Evolutionary conservation across 768 basidiomycete species (phyloP), one percentile per base, ranked within the genome.

Genomic region (Russula olivacea): DNA sequence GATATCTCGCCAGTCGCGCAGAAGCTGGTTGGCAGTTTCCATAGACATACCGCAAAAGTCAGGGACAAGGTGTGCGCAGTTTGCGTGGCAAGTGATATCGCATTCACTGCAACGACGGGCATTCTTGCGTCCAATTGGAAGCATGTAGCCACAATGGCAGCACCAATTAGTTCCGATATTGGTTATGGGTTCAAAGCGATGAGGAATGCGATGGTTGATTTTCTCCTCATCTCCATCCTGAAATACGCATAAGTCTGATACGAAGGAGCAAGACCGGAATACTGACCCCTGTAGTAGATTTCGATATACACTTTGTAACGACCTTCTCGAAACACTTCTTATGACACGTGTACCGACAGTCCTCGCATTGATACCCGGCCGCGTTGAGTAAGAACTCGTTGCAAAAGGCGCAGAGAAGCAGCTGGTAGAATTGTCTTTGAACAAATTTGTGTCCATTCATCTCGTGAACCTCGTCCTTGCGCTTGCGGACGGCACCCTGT

Each of bases 31-130:
- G 53, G 97, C 96, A 41, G 92, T 96, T 75, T 98, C 96, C 96
- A 98, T 98, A 41, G 94, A 93, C 95, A 99, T 98, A 48, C 97
- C 97, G 71, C 97, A 99, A 76, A 99, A 98, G 75, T 99, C 96
- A 62, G 97, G 97, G 45, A 99, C 97, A 61, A 98, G 84, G 74
- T 99, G 97, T 1, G 94, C 91, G 76, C 97, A 99, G 67, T 93
- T 91, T 21, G 93, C 93, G 75, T 99, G 97, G 70, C 94, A 98
- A 51, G 96, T 98, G 68, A 98, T 87, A 70, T 89, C 86, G 76
- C 97, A 99, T 74, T 98, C 96, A 0, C 91, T 87, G 74, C 97
- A 99, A 75, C 89, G 90, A 60, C 93, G 86, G 23, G 96, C 89
- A 73, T 98, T 96, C 80, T 98, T 98, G 68, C 95, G 87, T 56